phyloP scores from a whole-genome alignment of 2,329 filamentous ascomycete species.

The Rutstroemia sp. region DNA sequence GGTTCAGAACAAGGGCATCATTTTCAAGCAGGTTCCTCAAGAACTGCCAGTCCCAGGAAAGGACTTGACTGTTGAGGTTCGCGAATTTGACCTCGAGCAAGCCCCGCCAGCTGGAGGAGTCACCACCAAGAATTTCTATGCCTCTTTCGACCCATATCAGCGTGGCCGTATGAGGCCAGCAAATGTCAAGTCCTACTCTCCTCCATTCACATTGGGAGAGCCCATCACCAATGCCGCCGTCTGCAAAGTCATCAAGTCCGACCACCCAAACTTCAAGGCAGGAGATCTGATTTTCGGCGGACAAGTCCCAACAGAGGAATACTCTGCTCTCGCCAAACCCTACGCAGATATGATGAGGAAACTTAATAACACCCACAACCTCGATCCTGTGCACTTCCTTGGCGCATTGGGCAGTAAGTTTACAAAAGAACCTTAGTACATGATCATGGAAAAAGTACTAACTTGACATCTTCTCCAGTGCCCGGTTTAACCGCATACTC shows the following conservation, averaged over 20 bases:
- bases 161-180: conserved; percentile 69
- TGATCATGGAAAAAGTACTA: not conserved
- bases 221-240: conserved; percentile 60
- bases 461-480: conserved; percentile 33
- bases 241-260: conserved; percentile 64
- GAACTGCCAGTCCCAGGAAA: conserved; percentile 63
- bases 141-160: conserved; percentile 73
- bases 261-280: conserved; percentile 51
- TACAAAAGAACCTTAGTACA: too few species aligned
- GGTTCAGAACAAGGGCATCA: conserved; percentile 63
- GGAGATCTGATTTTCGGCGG: conserved; percentile 59
- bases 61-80: conserved; percentile 60
- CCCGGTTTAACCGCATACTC: conserved; percentile 70
- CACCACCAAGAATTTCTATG: conserved; percentile 60
- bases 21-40: conserved; percentile 63
- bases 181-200: conserved; percentile 57
- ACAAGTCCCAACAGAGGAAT: conserved; percentile 58
- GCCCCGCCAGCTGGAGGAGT: conserved; percentile 58
- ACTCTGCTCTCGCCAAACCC: conserved; percentile 45
- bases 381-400: conserved; percentile 62
- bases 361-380: conserved; percentile 61
- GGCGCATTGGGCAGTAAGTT: conserved; percentile 57
- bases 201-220: conserved; percentile 52
- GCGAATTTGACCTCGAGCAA: conserved; percentile 57
- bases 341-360: conserved; percentile 38